These are phyloP conservation scores for Suillus subalutaceus DNA, from an alignment of 768 basidiomycete species.

Conservation along the genomic window DNA sequence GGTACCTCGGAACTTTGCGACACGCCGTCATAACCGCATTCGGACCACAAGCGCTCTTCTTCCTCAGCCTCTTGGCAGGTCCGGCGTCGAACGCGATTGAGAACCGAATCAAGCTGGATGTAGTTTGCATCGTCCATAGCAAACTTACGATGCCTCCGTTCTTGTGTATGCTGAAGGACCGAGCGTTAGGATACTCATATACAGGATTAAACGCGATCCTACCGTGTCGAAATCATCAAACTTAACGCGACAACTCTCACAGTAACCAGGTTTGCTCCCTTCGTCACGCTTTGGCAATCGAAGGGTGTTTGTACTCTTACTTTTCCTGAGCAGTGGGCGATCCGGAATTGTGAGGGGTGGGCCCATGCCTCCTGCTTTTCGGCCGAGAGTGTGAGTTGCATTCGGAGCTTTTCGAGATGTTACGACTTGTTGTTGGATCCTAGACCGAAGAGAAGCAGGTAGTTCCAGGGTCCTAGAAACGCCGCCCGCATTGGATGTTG, in stretches of 20 bases:
- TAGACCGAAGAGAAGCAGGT: constrained; percentile 54
- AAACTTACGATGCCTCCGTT: constrained; percentile 80
- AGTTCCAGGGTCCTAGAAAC: constrained; percentile 50
- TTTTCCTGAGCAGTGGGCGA: constrained; percentile 63
- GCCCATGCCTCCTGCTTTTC: constrained; percentile 54
- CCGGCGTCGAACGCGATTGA: constrained; percentile 61
- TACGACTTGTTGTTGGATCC: constrained; percentile 65
- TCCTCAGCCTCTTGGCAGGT: constrained; percentile 32
- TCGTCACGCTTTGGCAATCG: constrained; percentile 80
- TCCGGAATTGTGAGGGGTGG: constrained; percentile 66
- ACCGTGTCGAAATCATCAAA: constrained; percentile 88
- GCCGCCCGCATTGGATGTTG: constrained; percentile 65
- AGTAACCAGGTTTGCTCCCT: constrained; percentile 91
- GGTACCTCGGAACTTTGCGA: constrained; percentile 21
- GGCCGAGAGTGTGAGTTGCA: constrained; percentile 5
- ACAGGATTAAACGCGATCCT: constrained; percentile 30
- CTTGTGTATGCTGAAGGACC: constrained; percentile 63
- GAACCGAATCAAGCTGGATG: constrained; percentile 71
- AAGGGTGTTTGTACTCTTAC: constrained; percentile 80
- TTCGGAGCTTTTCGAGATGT: constrained; percentile 57
- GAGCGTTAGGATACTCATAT: constrained; percentile 8
- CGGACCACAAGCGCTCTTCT: constrained; percentile 25
- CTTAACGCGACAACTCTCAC: constrained; percentile 91
- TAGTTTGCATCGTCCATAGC: constrained; percentile 81
- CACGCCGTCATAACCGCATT: constrained; percentile 14